Evolutionary conservation across 2,329 filamentous ascomycete species (phyloP), one percentile per base, ranked within the genome.

Genomic region (Clarireedia sp.): DNA sequence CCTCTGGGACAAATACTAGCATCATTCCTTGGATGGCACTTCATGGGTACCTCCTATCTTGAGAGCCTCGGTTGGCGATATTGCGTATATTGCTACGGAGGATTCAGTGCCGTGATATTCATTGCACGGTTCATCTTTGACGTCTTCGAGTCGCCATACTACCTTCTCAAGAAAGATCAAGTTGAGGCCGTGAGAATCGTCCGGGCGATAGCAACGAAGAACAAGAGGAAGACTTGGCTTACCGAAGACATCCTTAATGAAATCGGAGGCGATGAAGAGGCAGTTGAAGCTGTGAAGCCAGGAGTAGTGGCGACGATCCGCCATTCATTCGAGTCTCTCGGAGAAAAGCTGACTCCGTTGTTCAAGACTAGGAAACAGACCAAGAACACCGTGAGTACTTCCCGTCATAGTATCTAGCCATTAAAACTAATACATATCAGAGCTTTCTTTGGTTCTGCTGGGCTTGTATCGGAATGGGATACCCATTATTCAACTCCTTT

Each of bases 401-500:
- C 23, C 14, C 29, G 9, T 14, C 4, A 17, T 24, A 16, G n/a
- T 12, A 19, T 8, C 6, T 3, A 10, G 10, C 29, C 16, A 26
- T 14, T 6, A 4, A 4, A n/a, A 10, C n/a, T 54, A 24, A 54
- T 6, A 23, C 8, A 14, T 7, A 26, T 2, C 29, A 54, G 51
- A 36, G 61, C 3, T 71, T 83, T 21, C 74, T 92, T 48, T 90
- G 87, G 87, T 87, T 90, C 70, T 84, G 83, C 68, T 95, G 89
- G 89, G 78, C 84, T 0, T 85, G 82, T 14, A 91, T 95, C 62
- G 89, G 89, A 57, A 87, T 95, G 82, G 89, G 85, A 2, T 95
- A 92, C 66, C 89, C 89, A 1, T 79, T 95, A 1, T 95, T 92
- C 78, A 94, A 94, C 70, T 86, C 87, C 51, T 95, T 95, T 72